A percentile compares a stretch with the other conserved stretches of the same genome.
Evolutionary conservation across 1,284 basidiomycete genomes (phyloP).

Genomic region (Moniliophthora roreri): DNA sequence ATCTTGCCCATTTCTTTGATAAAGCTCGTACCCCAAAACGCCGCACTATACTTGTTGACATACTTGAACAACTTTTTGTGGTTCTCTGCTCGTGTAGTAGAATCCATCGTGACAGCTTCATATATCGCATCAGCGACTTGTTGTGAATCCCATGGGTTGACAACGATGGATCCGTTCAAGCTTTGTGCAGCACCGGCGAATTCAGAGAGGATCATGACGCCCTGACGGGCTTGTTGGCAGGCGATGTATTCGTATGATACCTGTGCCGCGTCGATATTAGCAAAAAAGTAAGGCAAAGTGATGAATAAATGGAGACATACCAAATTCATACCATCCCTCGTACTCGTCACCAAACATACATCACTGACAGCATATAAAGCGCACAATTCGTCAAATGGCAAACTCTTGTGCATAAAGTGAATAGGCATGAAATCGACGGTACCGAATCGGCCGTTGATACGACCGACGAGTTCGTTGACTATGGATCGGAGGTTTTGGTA

Average conservation of each 20-base stretch:
- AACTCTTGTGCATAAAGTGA: slow-evolving; percentile 96
- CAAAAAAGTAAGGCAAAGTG: no score
- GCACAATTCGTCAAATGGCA: slow-evolving; percentile 93
- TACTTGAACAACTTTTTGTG: slow-evolving; percentile 96
- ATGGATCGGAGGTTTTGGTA: slow-evolving; percentile 96
- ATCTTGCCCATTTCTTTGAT: slow-evolving; percentile 80
- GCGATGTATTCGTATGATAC: slow-evolving; percentile 99
- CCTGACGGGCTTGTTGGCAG: slow-evolving; percentile 89
- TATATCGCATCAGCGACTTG: slow-evolving; percentile 96
- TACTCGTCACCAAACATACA: slow-evolving; percentile 94
- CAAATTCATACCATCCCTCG: slow-evolving; percentile 98
- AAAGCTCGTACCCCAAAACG: slow-evolving; percentile 91
- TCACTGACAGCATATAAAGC: slow-evolving; percentile 97
- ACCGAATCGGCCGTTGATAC: slow-evolving; percentile 98
- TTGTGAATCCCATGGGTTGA: slow-evolving; percentile 96
- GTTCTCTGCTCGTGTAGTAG: slow-evolving; percentile 82
- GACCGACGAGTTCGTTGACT: slow-evolving; percentile 96
- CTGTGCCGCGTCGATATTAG: slow-evolving; percentile 46
- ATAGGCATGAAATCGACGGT: slow-evolving; percentile 99
- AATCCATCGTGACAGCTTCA: slow-evolving; percentile 89
- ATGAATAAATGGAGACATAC: slow-evolving; percentile 50
- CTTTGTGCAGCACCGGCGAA: slow-evolving; percentile 98
- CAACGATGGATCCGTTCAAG: slow-evolving; percentile 89
- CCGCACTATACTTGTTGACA: slow-evolving; percentile 90
- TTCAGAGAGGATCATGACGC: slow-evolving; percentile 97